Evolutionary conservation across 192 early-diverging fungal genomes (phyloP).

Genomic region (Umbelopsis vinacea): DNA sequence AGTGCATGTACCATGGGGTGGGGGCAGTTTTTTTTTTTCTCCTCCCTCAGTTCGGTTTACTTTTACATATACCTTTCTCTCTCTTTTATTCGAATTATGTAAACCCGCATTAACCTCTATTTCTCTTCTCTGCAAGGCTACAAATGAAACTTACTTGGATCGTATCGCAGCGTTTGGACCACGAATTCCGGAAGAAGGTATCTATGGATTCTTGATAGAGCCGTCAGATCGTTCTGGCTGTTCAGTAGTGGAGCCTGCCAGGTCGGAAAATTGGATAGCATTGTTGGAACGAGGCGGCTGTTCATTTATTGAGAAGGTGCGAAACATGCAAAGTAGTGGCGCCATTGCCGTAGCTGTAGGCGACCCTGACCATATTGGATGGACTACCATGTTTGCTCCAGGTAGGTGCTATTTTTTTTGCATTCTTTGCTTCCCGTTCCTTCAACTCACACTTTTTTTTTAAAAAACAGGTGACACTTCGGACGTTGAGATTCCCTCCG

Average conservation of each 20-base stretch:
- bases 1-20: too few relatives aligned
- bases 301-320: constrained; percentile 88
- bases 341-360: constrained; percentile 89
- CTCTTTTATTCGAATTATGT: too few relatives aligned
- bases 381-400: constrained; percentile 88
- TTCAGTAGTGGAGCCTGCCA: constrained; percentile 41
- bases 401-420: constrained; percentile 35
- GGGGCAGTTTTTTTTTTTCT: too few relatives aligned
- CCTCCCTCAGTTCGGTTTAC: too few relatives aligned
- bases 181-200: constrained; percentile 69
- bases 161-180: constrained; percentile 90
- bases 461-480: constrained; percentile 79
- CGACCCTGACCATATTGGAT: constrained; percentile 70
- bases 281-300: constrained; percentile 89
- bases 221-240: constrained; percentile 64
- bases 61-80: too few relatives aligned
- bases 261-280: constrained; percentile 72
- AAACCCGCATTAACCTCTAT: too few relatives aligned
- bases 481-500: constrained; percentile 85
- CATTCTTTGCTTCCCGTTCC: not conserved
- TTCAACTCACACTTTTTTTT: constrained; percentile 19
- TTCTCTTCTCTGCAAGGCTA: constrained; percentile 44
- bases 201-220: constrained; percentile 68
- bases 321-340: constrained; percentile 86
- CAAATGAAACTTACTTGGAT: constrained; percentile 61